These are phyloP conservation scores for Microthyrium microscopicum DNA, from an alignment of 2,329 filamentous ascomycete genomes.

Conservation along the genomic window DNA sequence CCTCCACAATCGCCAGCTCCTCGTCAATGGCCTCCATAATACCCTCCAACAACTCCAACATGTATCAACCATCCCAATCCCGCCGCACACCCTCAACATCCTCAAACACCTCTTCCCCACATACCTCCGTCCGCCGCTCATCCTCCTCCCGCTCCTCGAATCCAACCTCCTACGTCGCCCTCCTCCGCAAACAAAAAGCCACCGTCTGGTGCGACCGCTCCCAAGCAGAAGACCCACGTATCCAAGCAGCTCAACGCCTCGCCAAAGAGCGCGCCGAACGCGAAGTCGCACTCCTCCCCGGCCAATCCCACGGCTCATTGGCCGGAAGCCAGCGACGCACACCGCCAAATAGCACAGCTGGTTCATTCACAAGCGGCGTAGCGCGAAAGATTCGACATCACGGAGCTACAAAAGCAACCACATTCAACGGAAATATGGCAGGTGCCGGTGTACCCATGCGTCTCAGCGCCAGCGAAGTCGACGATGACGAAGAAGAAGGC, in stretches of 20 bases:
- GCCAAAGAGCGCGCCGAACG: slow-evolving; percentile 75
- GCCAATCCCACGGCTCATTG: no score
- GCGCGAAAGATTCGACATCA: slow-evolving; percentile 80
- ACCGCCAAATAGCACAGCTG: slow-evolving; percentile 41
- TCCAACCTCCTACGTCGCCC: slow-evolving; percentile 67
- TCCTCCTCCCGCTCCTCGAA: slow-evolving; percentile 61
- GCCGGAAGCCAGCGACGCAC: slow-evolving; percentile 20
- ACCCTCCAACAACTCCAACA: not conserved
- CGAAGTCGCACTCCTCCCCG: slow-evolving; percentile 53
- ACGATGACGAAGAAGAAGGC: slow-evolving; percentile 69
- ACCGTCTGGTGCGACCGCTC: slow-evolving; percentile 96
- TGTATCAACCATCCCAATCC: slow-evolving; percentile 8
- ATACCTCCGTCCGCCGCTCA: slow-evolving; percentile 41
- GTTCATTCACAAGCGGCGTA: slow-evolving; percentile 40
- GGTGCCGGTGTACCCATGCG: slow-evolving; percentile 79
- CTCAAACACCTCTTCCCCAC: slow-evolving; percentile 25
- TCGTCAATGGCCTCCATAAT: no score
- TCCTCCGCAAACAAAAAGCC: slow-evolving; percentile 93
- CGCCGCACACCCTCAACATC: slow-evolving; percentile 51
- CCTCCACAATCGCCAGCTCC: no score
- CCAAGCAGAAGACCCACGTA: slow-evolving; percentile 76
- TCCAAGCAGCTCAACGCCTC: slow-evolving; percentile 66
- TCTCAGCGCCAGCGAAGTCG: slow-evolving; percentile 87
- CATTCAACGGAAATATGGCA: slow-evolving; percentile 56
- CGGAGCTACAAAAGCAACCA: slow-evolving; percentile 59